Evolutionary conservation across 2,329 filamentous ascomycete genomes (phyloP).

Genomic region (Cladosporium velox): DNA sequence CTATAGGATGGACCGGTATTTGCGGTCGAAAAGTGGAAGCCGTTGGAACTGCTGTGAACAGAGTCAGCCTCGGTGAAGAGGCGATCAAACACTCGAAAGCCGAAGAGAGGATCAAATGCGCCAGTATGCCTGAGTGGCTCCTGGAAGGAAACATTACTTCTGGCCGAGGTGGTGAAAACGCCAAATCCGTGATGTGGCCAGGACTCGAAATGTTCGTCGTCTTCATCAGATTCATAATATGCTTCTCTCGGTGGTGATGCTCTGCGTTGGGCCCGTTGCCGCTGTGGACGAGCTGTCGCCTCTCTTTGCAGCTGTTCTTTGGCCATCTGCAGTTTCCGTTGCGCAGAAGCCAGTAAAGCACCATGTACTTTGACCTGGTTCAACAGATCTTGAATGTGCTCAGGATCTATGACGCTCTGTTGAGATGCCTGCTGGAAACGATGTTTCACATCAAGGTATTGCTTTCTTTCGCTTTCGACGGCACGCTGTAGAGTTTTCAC

Average conservation of each 20-base stretch:
- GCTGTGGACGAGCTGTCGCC: background rate
- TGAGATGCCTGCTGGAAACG: constrained; percentile 32
- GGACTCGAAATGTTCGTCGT: background rate
- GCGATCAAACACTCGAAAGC: constrained; percentile 18
- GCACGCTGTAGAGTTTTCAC: constrained; percentile 26
- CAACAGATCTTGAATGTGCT: constrained; percentile 29
- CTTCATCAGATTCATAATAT: constrained; percentile 5
- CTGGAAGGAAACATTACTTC: background rate
- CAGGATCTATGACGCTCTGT: constrained; percentile 27
- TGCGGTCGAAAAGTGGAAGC: constrained; percentile 6
- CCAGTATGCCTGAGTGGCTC: background rate
- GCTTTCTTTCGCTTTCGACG: constrained; percentile 25
- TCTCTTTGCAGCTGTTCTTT: constrained; percentile 12
- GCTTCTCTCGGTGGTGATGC: constrained; percentile 11
- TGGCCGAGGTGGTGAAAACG: background rate
- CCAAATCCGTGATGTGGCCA: background rate
- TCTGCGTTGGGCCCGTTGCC: background rate
- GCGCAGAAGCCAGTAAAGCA: constrained; percentile 13
- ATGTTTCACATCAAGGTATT: constrained; percentile 24
- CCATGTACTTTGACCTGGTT: constrained; percentile 30
- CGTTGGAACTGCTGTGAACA: constrained; percentile 3
- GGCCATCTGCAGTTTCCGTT: constrained; percentile 14
- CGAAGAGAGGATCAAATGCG: constrained; percentile 8
- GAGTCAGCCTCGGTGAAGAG: constrained; percentile 16
- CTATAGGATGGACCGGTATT: background rate